A percentile compares a stretch with the other conserved stretches of the same genome.
Conservation (phyloP, 306 rosid genomes). For the Hippophae tibetana region DNA sequence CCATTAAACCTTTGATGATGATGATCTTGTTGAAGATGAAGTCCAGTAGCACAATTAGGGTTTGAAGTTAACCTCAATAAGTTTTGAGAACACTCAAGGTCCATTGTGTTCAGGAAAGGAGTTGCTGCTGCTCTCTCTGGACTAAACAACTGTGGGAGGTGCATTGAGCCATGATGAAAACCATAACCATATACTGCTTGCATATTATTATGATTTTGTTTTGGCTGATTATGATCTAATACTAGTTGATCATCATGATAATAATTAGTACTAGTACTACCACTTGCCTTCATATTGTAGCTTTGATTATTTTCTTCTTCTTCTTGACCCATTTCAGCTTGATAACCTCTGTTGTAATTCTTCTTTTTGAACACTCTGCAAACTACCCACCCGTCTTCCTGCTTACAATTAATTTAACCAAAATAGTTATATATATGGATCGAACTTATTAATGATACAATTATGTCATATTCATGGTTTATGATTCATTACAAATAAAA, state of each 20-base stretch:
- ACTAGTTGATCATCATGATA: neutral
- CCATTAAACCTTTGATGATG: conserved; percentile 44
- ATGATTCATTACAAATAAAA: too few relatives aligned
- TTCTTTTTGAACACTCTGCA: conserved; percentile 94
- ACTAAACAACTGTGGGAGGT: conserved; percentile 80
- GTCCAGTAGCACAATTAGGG: neutral
- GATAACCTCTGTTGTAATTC: conserved; percentile 47
- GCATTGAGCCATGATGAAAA: conserved; percentile 55
- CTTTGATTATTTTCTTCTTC: conserved; percentile 3
- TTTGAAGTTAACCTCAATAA: conserved; percentile 49
- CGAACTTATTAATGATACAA: too few relatives aligned
- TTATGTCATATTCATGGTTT: too few relatives aligned
- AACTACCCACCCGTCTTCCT: conserved; percentile 99
- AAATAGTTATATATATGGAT: neutral
- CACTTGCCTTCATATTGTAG: conserved; percentile 31
- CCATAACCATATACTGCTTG: conserved; percentile 39
- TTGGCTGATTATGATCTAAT: conserved; percentile 24
- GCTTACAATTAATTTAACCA: conserved; percentile 11
- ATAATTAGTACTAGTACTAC: conserved; percentile 10
- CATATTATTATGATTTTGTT: conserved; percentile 38
- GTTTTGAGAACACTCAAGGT: conserved; percentile 58
- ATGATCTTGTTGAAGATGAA: conserved; percentile 12
- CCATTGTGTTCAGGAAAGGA: conserved; percentile 33
- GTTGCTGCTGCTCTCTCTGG: conserved; percentile 44
- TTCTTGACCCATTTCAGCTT: conserved; percentile 37